phyloP scores from a whole-genome alignment of 106 monocot genomes.

The Acorus gramineus region DNA sequence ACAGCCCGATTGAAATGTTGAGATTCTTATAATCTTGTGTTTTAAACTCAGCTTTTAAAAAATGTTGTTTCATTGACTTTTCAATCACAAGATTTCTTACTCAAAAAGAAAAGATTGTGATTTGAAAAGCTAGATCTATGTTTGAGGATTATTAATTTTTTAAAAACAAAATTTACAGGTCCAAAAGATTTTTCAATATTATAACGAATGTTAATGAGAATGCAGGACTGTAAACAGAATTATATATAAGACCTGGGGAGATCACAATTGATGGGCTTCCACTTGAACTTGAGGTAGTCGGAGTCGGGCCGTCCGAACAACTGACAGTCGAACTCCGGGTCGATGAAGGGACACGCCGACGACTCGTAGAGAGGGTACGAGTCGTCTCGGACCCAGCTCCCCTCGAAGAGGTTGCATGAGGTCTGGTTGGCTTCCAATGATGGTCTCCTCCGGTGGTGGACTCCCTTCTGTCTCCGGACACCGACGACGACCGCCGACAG shows the following conservation, averaged over 20 bases:
- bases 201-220: no score
- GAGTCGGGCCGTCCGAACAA: slow-evolving; percentile 59
- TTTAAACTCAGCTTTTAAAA: no score
- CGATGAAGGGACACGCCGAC: slow-evolving; percentile 44
- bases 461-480: slow-evolving; percentile 9
- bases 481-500: slow-evolving; percentile 19
- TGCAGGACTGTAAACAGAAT: not conserved
- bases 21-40: no score
- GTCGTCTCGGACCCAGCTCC: slow-evolving; percentile 50
- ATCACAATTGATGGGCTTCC: slow-evolving; percentile 49
- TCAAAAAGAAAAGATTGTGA: no score
- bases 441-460: slow-evolving; percentile 5
- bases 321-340: slow-evolving; percentile 70
- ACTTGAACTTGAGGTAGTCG: slow-evolving; percentile 45
- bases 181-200: no score
- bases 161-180: no score
- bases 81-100: no score
- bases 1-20: no score
- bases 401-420: slow-evolving; percentile 38
- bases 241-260: slow-evolving; percentile 32
- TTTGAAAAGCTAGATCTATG: no score
- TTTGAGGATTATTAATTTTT: no score
- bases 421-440: slow-evolving; percentile 12
- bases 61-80: no score
- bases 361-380: slow-evolving; percentile 41